A percentile compares a stretch with the other conserved stretches of the same genome.
phyloP scores from a whole-genome alignment of 371 early-diverging fungal species.

The Haplosporangium sp. region DNA sequence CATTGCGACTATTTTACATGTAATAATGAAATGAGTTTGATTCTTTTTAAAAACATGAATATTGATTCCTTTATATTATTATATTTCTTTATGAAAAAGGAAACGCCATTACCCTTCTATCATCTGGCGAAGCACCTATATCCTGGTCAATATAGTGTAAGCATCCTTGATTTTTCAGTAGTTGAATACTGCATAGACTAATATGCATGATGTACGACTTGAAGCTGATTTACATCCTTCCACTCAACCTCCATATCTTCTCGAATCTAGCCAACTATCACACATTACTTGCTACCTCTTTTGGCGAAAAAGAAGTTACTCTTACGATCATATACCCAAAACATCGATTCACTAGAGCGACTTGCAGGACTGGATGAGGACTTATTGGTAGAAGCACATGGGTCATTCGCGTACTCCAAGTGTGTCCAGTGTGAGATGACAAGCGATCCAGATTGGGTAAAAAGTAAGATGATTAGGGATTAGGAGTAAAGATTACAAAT shows the following conservation, averaged over 20 bases:
- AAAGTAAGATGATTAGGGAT: conserved; percentile 16
- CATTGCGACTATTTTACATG: background rate
- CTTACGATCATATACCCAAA: conserved; percentile 93
- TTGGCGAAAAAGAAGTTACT: conserved; percentile 82
- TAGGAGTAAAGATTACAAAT: background rate
- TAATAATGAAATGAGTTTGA: background rate
- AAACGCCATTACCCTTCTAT: conserved; percentile 91
- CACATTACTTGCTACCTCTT: conserved; percentile 89
- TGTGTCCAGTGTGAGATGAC: conserved; percentile 73
- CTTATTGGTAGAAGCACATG: conserved; percentile 93
- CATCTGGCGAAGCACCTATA: conserved; percentile 91
- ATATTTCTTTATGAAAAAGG: conserved; percentile 38
- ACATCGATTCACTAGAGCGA: conserved; percentile 95
- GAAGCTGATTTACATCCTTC: background rate
- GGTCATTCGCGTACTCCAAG: conserved; percentile 86
- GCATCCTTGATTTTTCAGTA: background rate
- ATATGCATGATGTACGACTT: too few relatives aligned
- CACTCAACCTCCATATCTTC: background rate
- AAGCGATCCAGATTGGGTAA: conserved; percentile 44
- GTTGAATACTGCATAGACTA: too few relatives aligned
- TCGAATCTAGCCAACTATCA: conserved; percentile 75
- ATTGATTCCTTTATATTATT: too few relatives aligned
- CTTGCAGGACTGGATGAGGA: conserved; percentile 81
- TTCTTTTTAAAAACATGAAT: too few relatives aligned
- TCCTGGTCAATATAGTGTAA: conserved; percentile 76